A percentile compares a stretch with the other conserved stretches of the same genome.
Conservation (phyloP, 371 early-diverging fungal genomes). For the Circinella umbellata region DNA sequence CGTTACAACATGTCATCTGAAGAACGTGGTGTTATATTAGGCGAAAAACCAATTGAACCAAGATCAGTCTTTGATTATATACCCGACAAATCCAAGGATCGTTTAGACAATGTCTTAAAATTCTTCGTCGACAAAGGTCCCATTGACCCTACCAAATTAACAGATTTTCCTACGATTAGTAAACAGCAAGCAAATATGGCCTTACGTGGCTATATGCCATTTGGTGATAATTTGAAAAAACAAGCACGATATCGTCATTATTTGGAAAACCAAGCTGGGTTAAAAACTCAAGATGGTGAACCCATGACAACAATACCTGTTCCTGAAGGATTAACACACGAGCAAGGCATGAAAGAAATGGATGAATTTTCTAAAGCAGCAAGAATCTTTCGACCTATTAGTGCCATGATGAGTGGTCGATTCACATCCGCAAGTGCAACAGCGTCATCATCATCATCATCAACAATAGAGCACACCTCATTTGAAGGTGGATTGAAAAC, state of each 20-base stretch:
- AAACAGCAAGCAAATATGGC: constrained; percentile 75
- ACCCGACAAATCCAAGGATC: constrained; percentile 67
- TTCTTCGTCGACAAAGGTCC: constrained; percentile 31
- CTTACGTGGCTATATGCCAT: constrained; percentile 86
- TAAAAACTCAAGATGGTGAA: constrained; percentile 33
- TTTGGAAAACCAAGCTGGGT: constrained; percentile 71
- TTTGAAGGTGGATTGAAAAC: constrained; percentile 62
- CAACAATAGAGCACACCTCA: constrained; percentile 32
- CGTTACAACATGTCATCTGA: constrained; percentile 60
- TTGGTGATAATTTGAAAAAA: constrained; percentile 73
- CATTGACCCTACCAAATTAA: constrained; percentile 34
- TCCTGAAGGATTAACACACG: constrained; percentile 56
- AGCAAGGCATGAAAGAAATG: constrained; percentile 69
- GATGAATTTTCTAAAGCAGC: constrained; percentile 87
- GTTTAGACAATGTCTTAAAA: constrained; percentile 62
- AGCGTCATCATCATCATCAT: background rate
- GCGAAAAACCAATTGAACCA: constrained; percentile 72
- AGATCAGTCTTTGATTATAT: constrained; percentile 83
- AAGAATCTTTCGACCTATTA: constrained; percentile 78
- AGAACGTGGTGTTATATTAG: constrained; percentile 67
- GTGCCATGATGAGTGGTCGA: constrained; percentile 78
- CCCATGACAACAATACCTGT: constrained; percentile 40
- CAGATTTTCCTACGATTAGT: constrained; percentile 62
- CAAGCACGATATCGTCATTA: constrained; percentile 80
- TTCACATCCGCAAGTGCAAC: constrained; percentile 68